Conservation (phyloP, 2,329 filamentous ascomycete species). For the Tolypocladium album region DNA sequence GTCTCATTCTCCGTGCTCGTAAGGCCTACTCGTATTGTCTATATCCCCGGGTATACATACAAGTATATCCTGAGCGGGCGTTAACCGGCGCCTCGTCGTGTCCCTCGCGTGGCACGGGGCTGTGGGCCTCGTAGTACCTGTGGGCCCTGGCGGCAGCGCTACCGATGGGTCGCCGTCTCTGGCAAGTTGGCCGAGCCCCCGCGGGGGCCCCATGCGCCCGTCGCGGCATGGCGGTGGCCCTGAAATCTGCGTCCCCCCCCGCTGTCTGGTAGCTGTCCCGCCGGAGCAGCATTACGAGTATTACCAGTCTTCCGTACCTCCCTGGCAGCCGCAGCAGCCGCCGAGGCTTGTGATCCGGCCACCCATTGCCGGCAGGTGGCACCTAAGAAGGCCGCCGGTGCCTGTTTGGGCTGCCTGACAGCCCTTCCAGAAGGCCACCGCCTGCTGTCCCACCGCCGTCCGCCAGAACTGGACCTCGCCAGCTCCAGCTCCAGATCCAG, state of each 20-base stretch:
- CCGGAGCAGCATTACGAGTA: no score
- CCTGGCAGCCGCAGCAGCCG: background rate
- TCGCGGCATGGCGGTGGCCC: background rate
- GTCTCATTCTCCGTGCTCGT: background rate
- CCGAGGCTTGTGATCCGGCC: background rate
- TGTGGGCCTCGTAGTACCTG: background rate
- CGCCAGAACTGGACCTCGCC: no score
- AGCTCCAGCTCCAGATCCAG: background rate
- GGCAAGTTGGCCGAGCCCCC: background rate
- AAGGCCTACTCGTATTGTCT: background rate
- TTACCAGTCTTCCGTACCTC: no score
- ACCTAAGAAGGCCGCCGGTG: background rate
- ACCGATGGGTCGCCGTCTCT: background rate
- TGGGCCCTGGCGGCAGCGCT: background rate
- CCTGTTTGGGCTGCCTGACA: background rate
- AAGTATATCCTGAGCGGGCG: background rate
- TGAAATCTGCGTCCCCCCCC: background rate
- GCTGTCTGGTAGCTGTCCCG: no score
- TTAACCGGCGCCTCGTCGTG: background rate
- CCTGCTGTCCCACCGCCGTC: background rate
- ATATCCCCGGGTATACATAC: background rate
- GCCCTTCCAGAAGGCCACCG: background rate
- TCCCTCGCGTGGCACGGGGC: background rate
- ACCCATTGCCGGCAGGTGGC: background rate
- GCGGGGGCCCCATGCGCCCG: background rate